These are phyloP conservation scores for Yamadazyma membranifaciens DNA, from an alignment of 1,139 yeast species.

Conservation along the genomic window DNA sequence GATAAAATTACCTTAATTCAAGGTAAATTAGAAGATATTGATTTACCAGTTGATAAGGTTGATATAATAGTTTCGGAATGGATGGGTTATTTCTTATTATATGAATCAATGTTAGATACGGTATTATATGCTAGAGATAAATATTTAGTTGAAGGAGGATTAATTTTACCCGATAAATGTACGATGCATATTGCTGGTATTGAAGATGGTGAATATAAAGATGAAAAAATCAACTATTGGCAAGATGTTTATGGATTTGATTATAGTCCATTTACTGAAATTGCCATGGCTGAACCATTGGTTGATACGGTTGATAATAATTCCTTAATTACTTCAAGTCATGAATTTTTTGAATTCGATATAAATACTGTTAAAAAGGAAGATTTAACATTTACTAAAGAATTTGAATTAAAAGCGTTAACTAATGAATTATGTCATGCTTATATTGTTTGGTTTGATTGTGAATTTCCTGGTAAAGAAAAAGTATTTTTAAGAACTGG, in stretches of 20 bases:
- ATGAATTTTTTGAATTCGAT: conserved; percentile 77
- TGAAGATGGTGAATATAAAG: conserved; percentile 92
- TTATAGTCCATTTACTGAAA: conserved; percentile 66
- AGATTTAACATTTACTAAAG: conserved; percentile 70
- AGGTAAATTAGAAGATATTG: conserved; percentile 94
- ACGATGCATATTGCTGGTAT: conserved; percentile 88
- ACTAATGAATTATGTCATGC: conserved; percentile 88
- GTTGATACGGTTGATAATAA: conserved; percentile 88
- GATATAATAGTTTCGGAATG: conserved; percentile 97
- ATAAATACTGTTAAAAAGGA: conserved; percentile 84
- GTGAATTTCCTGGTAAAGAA: conserved; percentile 70
- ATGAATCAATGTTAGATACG: conserved; percentile 97
- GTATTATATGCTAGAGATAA: conserved; percentile 92
- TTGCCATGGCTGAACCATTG: conserved; percentile 90
- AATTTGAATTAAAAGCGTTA: conserved; percentile 68
- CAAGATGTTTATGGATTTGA: conserved; percentile 96
- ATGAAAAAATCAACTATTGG: conserved; percentile 93
- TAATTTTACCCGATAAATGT: conserved; percentile 94
- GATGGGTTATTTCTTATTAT: conserved; percentile 98
- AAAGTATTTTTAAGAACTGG: conserved; percentile 74
- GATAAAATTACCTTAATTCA: conserved; percentile 87
- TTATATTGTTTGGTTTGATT: conserved; percentile 91
- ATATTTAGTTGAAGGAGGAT: conserved; percentile 82
- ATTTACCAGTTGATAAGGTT: conserved; percentile 72
- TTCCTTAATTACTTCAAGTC: conserved; percentile 71